Percentiles rank a stretch among this genome's conserved stretches.
Evolutionary conservation across 805 yeast species (phyloP).

Genomic region (Yarrowia deformans): DNA sequence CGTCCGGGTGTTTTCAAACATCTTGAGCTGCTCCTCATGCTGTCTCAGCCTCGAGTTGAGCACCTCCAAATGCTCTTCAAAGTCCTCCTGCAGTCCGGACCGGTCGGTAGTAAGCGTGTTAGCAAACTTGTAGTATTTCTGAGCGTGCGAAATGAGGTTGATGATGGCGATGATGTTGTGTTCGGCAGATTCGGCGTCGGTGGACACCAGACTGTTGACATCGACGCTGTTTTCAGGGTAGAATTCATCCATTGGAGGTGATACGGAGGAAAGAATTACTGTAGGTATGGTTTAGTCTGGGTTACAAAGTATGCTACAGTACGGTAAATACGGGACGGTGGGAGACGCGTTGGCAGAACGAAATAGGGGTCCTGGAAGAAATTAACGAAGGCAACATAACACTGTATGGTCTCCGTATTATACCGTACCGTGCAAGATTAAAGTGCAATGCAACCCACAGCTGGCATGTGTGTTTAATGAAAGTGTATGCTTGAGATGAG

Average conservation of each 20-base stretch:
- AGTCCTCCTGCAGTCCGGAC: conserved; percentile 3
- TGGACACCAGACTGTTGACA: conserved; percentile 15
- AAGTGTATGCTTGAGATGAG: not conserved
- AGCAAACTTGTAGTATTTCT: conserved; percentile 10
- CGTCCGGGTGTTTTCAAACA: not conserved
- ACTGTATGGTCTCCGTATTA: too few species aligned
- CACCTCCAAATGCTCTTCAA: conserved; percentile 10
- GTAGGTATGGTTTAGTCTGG: not conserved
- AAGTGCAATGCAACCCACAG: not conserved
- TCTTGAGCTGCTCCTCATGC: conserved; percentile 13
- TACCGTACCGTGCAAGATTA: too few species aligned
- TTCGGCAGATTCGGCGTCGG: conserved; percentile 13
- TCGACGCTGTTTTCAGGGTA: conserved; percentile 28
- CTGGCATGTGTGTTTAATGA: not conserved
- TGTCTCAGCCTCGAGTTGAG: not conserved
- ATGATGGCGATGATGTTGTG: conserved; percentile 25
- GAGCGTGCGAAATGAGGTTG: conserved; percentile 7
- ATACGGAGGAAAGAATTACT: not conserved
- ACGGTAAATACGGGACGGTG: not conserved
- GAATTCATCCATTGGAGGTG: conserved; percentile 12
- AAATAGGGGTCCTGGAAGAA: not conserved
- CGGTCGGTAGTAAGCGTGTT: not conserved
- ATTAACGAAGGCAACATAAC: not conserved
- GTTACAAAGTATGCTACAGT: not conserved
- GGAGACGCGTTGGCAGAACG: conserved; percentile 1